These are phyloP conservation scores for Phialophora expanda DNA, from an alignment of 2,329 filamentous ascomycete species.

Conservation along the genomic window DNA sequence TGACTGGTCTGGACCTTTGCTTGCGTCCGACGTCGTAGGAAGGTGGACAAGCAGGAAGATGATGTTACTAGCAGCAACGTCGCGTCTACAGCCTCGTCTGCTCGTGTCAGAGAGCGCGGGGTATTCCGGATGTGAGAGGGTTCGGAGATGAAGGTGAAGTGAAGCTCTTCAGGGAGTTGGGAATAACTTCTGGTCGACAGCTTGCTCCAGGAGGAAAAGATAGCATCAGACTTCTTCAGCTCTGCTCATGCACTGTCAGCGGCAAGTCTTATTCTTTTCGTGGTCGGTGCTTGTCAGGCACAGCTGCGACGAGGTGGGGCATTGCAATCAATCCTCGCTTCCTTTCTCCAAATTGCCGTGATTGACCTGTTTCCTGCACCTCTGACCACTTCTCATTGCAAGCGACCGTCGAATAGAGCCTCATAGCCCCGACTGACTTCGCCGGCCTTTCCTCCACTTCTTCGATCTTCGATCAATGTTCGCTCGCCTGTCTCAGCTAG, in stretches of 20 bases:
- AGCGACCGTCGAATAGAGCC: not conserved
- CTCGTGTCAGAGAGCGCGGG: not conserved
- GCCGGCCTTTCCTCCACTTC: not conserved
- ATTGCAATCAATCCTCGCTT: not conserved
- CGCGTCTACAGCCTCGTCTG: not conserved
- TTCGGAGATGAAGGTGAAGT: not conserved
- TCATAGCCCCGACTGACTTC: not conserved
- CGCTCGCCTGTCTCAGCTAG: conserved; percentile 73
- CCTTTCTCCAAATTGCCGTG: not conserved
- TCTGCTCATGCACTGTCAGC: not conserved
- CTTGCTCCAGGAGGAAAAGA: not conserved
- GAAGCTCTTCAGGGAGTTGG: not conserved
- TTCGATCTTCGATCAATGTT: conserved; percentile 64
- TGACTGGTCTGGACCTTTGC: not conserved
- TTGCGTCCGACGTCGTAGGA: not conserved
- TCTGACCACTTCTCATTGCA: not conserved
- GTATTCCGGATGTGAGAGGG: not conserved
- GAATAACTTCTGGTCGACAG: not conserved
- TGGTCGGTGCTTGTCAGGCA: conserved; percentile 2
- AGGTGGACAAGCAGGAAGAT: not conserved
- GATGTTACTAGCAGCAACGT: not conserved
- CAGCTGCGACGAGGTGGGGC: conserved; percentile 13
- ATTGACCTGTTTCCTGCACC: not conserved
- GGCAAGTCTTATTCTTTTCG: not conserved
- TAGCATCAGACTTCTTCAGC: not conserved